Evolutionary conservation across 768 basidiomycete genomes (phyloP).

Genomic region (Mycena venus): DNA sequence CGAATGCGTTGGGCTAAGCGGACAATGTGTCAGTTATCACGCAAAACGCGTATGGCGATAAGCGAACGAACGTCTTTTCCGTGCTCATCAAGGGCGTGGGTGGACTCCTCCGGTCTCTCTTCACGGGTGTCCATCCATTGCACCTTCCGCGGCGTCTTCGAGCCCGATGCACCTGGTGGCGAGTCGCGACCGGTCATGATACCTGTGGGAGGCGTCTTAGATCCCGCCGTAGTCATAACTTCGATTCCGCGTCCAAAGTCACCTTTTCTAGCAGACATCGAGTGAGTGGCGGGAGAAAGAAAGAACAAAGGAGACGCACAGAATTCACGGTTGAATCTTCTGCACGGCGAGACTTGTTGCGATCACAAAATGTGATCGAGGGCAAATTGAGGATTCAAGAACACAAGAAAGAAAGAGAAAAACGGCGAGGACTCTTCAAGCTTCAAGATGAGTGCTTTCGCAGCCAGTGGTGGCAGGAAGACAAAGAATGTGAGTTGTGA

Average conservation of each 20-base stretch:
- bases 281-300: neutral
- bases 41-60: neutral
- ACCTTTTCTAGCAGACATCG: slow-evolving; percentile 15
- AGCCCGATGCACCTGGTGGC: slow-evolving; percentile 38
- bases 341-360: neutral
- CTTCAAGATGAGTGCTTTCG: too few species aligned
- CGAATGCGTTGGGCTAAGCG: slow-evolving; percentile 64
- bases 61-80: slow-evolving; percentile 61
- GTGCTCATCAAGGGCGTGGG: slow-evolving; percentile 67
- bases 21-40: neutral
- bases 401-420: neutral
- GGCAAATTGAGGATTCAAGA: neutral
- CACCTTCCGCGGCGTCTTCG: slow-evolving; percentile 65
- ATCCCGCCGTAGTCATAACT: neutral
- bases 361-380: neutral
- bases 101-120: slow-evolving; percentile 23
- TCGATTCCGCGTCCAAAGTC: neutral
- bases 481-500: too few species aligned
- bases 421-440: too few species aligned
- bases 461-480: too few species aligned
- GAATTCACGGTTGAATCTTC: neutral
- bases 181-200: slow-evolving; percentile 26
- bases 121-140: slow-evolving; percentile 60
- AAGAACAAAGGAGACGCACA: slow-evolving; percentile 3
- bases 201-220: slow-evolving; percentile 16